Evolutionary conservation across 495 filamentous ascomycete species (phyloP), one percentile per base, ranked within the genome.

Genomic region (Aspergillus saccharolyticus): DNA sequence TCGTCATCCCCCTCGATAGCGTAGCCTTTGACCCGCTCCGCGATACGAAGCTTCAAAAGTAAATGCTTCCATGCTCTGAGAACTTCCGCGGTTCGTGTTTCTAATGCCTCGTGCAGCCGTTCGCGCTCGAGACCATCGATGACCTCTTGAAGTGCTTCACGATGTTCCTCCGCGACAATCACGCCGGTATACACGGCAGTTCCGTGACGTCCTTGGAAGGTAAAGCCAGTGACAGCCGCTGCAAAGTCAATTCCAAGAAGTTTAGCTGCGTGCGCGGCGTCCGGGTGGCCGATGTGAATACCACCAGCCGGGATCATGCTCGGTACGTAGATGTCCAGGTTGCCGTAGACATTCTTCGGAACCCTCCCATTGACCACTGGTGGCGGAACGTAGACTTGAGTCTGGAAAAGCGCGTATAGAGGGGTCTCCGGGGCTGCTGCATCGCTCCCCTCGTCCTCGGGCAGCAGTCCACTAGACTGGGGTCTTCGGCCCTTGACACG

Each of bases 251-350:
- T 77, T 0, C 89, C 88, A 3, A 97, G 65, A 8, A 95, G 75
- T 53, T 79, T 83, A 19, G 90, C 90, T 0, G 92, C 91, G 42
- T 79, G 79, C 5, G 80, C 75, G n/a, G 89, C 85, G 33, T 86
- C 78, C 22, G 84, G 78, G 63, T 87, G 80, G 46, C 68, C 74
- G 52, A 91, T 75, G 66, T 99, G 89, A 42, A 79, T 77, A 1
- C 86, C 94, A 15, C 94, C 95, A 15, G 78, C 68, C 0, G 94
- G 94, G 8, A 97, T 77, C 94, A 99, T 99, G 58, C 84, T 90
- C 1, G 92, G 88, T 10, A 94, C 89, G 66, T 93, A 97, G 21
- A 97, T 64, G 66, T 97, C 94, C 44, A 97, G 64, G 62, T 99
- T 99, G 0, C 89, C 89, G 64, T 85, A 99, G 9, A 74, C 79